These are phyloP conservation scores for Betula pendula DNA, from an alignment of 306 rosid species.

Conservation along the genomic window DNA sequence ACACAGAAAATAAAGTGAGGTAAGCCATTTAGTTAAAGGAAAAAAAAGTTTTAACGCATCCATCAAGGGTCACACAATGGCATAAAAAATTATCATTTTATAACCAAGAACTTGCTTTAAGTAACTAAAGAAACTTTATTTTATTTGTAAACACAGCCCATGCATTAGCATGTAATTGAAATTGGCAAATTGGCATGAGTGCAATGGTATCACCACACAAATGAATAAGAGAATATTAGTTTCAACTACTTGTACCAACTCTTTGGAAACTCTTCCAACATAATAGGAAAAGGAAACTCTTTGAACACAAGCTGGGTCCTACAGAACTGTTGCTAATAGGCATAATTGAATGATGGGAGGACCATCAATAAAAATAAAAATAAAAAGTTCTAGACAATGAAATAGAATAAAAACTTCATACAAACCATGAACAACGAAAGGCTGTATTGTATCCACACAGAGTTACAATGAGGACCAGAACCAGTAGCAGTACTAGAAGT, in stretches of 20 bases:
- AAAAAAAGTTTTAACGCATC: not conserved
- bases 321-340: not conserved
- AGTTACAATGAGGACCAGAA: not conserved
- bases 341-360: not conserved
- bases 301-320: not conserved
- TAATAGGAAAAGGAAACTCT: not conserved
- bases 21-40: constrained; percentile 14
- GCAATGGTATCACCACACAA: not conserved
- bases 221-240: constrained; percentile 16
- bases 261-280: not conserved
- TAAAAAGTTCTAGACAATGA: not conserved
- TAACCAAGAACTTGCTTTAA: constrained; percentile 7
- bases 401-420: not conserved
- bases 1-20: constrained; percentile 16
- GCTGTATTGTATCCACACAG: not conserved
- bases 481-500: not conserved
- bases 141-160: not conserved
- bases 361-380: not conserved
- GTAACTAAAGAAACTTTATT: constrained; percentile 9
- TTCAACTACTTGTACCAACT: not conserved
- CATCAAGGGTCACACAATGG: constrained; percentile 11
- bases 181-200: not conserved
- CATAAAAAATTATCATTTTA: constrained; percentile 1
- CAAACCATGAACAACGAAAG: not conserved
- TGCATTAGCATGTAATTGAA: not conserved